Evolutionary conservation across 1,139 yeast genomes (phyloP), one percentile per base, ranked within the genome.

Genomic region (Tardiomyces digboiensis): DNA sequence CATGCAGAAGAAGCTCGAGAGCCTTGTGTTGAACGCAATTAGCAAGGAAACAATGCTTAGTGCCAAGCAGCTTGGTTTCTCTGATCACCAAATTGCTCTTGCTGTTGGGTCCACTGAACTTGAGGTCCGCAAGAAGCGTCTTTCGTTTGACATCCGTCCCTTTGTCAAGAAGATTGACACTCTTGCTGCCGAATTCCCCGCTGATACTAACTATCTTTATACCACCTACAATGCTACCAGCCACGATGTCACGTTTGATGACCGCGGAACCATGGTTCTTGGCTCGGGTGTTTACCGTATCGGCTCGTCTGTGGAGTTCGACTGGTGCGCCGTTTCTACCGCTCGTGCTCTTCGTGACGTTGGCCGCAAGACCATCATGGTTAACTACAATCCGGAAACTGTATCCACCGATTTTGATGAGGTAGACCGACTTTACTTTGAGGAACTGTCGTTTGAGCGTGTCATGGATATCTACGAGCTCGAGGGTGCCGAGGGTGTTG

Each of bases 101-200:
- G 87, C 86, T 66, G 74, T 86, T 58, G 82, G 81, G 61, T 85
- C 96, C 44, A 89, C 87, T 63, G 98, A 91, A 70, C 84, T 88
- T 50, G 95, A 95, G 45, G 82, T 91, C 54, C 82, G 98, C 70
- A 78, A 94, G 66, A 71, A 84, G 59, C 82, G 98, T 73, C 81
- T 84, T 62, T 95, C 87, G 60, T 80, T 78, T 46, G 95, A 95
- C 49, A 80, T 91, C 52, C 70, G 80, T 52, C 98, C 98, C 58
- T 87, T 85, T 63, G 97, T 89, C 54, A 91, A 91, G 68, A 96
- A 89, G 70, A 91, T 91, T 59, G 98, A 91, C 72, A 91, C 98
- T 33, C 96, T 91, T 57, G 98, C 98, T 46, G 98, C 98, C 44
- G 98, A 91, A 67, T 91, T 91, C 80, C 98, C 98, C 45, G 97